phyloP scores from a whole-genome alignment of 2,329 filamentous ascomycete species.

The Arthrobotrys pseudoclavata region DNA sequence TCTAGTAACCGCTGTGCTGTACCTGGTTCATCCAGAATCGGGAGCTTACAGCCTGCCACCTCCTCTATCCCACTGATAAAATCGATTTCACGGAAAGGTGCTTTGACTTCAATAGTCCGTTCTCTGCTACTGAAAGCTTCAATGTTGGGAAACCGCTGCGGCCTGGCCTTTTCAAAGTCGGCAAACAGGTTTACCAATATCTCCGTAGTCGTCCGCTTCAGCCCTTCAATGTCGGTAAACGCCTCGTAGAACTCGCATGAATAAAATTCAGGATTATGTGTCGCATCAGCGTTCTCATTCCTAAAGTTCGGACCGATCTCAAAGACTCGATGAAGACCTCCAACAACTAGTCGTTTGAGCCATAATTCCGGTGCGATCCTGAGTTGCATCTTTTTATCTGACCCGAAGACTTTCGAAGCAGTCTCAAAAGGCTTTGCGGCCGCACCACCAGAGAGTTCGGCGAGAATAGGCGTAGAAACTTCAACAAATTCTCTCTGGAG shows the following conservation, averaged over 20 bases:
- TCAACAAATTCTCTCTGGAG: constrained; percentile 81
- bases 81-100: constrained; percentile 76
- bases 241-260: constrained; percentile 97
- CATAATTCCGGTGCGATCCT: constrained; percentile 95
- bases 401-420: constrained; percentile 77
- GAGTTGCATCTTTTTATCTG: constrained; percentile 78
- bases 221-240: constrained; percentile 80
- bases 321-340: constrained; percentile 88
- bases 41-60: constrained; percentile 75
- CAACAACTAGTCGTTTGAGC: constrained; percentile 91
- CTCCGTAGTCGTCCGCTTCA: constrained; percentile 81
- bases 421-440: constrained; percentile 89
- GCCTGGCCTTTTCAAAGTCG: constrained; percentile 68
- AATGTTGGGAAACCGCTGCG: constrained; percentile 65
- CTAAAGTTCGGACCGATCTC: constrained; percentile 94
- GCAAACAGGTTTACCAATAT: constrained; percentile 75
- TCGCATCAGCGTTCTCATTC: constrained; percentile 91
- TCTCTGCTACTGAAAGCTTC: constrained; percentile 8
- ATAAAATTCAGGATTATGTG: constrained; percentile 97
- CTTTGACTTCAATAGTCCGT: constrained; percentile 70
- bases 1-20: constrained; percentile 72
- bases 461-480: constrained; percentile 90
- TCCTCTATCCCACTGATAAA: constrained; percentile 85
- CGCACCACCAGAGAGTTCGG: constrained; percentile 86
- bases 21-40: constrained; percentile 71